A percentile compares a stretch with the other conserved stretches of the same genome.
phyloP scores from a whole-genome alignment of 495 filamentous ascomycete species.

The Annulohypoxylon moriforme region DNA sequence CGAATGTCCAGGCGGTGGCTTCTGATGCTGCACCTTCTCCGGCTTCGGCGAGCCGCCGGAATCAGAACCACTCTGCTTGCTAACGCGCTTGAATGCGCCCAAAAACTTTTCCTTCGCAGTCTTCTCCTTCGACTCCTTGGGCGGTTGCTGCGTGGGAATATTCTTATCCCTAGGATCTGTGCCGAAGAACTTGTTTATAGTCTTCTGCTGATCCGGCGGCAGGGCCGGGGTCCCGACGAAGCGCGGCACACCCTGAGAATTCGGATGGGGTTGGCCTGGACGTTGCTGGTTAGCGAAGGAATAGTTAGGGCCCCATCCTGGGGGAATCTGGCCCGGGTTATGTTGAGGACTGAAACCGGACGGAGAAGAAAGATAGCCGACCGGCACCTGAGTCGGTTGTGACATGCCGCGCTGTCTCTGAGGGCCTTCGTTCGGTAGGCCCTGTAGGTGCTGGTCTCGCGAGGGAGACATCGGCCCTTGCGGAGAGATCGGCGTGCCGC shows the following conservation, averaged over 20 bases:
- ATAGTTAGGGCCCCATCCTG: slow-evolving; percentile 27
- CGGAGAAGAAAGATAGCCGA: slow-evolving; percentile 1
- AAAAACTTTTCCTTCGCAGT: slow-evolving; percentile 45
- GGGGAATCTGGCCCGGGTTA: slow-evolving; percentile 18
- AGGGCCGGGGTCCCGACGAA: slow-evolving; percentile 29
- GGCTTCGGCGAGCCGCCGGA: slow-evolving; percentile 30
- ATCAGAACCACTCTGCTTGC: slow-evolving; percentile 36
- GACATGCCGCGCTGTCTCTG: slow-evolving; percentile 17
- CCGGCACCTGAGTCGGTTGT: slow-evolving; percentile 12
- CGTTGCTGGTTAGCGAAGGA: slow-evolving; percentile 30
- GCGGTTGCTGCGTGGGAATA: slow-evolving; percentile 25
- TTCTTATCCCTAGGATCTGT: slow-evolving; percentile 29
- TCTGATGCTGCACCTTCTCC: slow-evolving; percentile 30
- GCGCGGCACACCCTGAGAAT: slow-evolving; percentile 8
- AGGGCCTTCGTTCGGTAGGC: neutral
- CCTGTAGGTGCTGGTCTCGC: slow-evolving; percentile 16
- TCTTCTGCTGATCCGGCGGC: slow-evolving; percentile 32
- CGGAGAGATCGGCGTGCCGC: slow-evolving; percentile 13
- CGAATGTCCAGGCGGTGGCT: slow-evolving; percentile 42
- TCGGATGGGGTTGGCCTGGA: slow-evolving; percentile 17
- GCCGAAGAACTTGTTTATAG: slow-evolving; percentile 44
- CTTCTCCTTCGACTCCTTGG: slow-evolving; percentile 45
- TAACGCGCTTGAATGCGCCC: slow-evolving; percentile 42
- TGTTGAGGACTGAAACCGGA: slow-evolving; percentile 16
- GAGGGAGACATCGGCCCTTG: slow-evolving; percentile 6